phyloP scores from a whole-genome alignment of 2,329 filamentous ascomycete genomes.

The Sclerotinia subarctica region DNA sequence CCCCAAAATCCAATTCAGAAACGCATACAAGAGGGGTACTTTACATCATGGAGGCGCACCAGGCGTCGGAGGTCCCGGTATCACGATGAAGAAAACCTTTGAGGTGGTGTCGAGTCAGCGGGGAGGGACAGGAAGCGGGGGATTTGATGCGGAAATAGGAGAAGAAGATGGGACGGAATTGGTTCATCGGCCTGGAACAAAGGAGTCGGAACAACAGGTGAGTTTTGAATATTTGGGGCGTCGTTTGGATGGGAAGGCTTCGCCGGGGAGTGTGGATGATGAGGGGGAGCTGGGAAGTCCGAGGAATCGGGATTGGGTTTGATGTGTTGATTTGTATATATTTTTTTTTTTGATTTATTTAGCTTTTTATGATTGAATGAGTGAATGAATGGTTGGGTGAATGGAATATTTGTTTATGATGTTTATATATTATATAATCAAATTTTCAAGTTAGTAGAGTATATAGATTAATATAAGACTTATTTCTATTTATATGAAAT shows the following conservation, averaged over 20 bases:
- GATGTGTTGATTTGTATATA: background rate
- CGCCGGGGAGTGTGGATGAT: background rate
- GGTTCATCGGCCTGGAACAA: background rate
- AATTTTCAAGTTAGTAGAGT: too few relatives aligned
- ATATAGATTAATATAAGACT: too few relatives aligned
- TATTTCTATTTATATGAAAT: too few relatives aligned
- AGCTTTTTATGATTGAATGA: background rate
- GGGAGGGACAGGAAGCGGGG: background rate
- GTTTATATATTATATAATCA: too few relatives aligned
- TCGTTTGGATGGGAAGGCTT: background rate
- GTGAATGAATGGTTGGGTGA: too few relatives aligned
- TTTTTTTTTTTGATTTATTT: too few relatives aligned
- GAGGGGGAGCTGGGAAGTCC: background rate
- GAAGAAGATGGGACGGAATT: slow-evolving; percentile 2
- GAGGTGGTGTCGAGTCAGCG: background rate
- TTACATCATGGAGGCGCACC: background rate
- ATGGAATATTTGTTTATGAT: too few relatives aligned
- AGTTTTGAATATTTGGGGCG: background rate
- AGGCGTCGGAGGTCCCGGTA: background rate
- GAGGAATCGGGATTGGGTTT: background rate
- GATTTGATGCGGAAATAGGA: background rate
- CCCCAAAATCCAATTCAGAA: background rate
- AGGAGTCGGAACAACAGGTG: background rate
- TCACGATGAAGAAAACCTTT: background rate
- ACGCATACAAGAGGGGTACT: background rate